These are phyloP conservation scores for Bauhinia variegata DNA, from an alignment of 306 rosid species.

Conservation along the genomic window DNA sequence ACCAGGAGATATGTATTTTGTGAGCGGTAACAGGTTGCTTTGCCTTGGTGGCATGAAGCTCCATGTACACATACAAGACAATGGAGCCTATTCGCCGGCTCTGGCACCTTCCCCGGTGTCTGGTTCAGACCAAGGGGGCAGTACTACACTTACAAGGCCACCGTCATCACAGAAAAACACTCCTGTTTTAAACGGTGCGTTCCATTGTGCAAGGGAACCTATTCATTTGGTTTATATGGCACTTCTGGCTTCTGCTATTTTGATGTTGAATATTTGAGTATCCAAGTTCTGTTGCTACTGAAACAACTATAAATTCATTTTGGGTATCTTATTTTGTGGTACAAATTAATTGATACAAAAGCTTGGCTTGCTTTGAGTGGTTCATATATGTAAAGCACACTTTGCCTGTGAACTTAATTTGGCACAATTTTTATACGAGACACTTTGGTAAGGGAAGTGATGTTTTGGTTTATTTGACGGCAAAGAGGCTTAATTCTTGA, in stretches of 20 bases:
- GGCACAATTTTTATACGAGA: too few relatives aligned
- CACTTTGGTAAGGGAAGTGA: too few relatives aligned
- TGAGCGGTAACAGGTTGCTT: slow-evolving; percentile 64
- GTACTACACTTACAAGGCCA: slow-evolving; percentile 39
- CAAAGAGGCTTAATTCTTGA: too few relatives aligned
- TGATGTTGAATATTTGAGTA: slow-evolving; percentile 34
- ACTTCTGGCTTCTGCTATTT: slow-evolving; percentile 8
- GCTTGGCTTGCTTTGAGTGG: background rate
- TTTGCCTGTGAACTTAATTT: too few relatives aligned
- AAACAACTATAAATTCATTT: background rate
- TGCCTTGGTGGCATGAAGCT: slow-evolving; percentile 95
- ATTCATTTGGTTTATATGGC: slow-evolving; percentile 25
- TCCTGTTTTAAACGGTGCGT: slow-evolving; percentile 46
- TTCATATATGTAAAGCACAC: too few relatives aligned
- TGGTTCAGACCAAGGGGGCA: slow-evolving; percentile 35
- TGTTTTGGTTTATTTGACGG: too few relatives aligned
- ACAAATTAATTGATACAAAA: slow-evolving; percentile 10
- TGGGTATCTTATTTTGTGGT: slow-evolving; percentile 9
- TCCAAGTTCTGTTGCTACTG: background rate
- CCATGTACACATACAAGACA: slow-evolving; percentile 48
- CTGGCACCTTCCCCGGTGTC: slow-evolving; percentile 47
- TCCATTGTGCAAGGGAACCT: slow-evolving; percentile 14
- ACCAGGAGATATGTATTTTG: slow-evolving; percentile 70
- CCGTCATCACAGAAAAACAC: slow-evolving; percentile 52
- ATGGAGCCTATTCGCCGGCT: slow-evolving; percentile 47